A percentile compares a stretch with the other conserved stretches of the same genome.
phyloP scores from a whole-genome alignment of 2,329 filamentous ascomycete genomes.

The Phaeoacremonium minimum region DNA sequence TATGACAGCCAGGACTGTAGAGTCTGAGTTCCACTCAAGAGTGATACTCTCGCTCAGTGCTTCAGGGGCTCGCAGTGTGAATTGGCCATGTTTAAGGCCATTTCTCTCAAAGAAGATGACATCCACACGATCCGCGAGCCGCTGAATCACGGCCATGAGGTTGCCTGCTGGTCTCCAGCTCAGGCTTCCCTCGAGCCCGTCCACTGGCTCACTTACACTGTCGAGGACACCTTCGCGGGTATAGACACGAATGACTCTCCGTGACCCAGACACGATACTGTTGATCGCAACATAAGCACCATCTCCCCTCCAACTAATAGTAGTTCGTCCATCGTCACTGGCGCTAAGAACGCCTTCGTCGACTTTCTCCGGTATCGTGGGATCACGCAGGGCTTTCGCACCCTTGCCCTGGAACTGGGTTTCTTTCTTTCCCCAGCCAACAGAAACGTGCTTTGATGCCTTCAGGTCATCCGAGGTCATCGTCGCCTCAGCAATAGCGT shows the following conservation, averaged over 20 bases:
- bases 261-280: conserved; percentile 61
- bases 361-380: conserved; percentile 88
- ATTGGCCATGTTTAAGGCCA: conserved; percentile 93
- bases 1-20: conserved; percentile 80
- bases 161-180: conserved; percentile 93
- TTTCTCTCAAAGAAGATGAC: conserved; percentile 97
- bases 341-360: conserved; percentile 75
- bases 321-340: conserved; percentile 66
- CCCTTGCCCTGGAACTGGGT: conserved; percentile 95
- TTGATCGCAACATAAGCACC: conserved; percentile 88
- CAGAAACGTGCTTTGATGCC: conserved; percentile 88
- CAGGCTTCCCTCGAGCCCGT: conserved; percentile 79
- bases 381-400: conserved; percentile 80
- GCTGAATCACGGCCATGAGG: conserved; percentile 80
- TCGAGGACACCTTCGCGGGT: conserved; percentile 87
- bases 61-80: conserved; percentile 67
- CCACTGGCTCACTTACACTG: conserved; percentile 90
- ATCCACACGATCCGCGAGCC: conserved; percentile 63
- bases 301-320: conserved; percentile 91
- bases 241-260: conserved; percentile 84
- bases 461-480: conserved; percentile 75
- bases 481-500: conserved; percentile 70
- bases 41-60: conserved; percentile 57
- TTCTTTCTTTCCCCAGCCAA: conserved; percentile 97
- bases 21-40: conserved; percentile 88